Base-by-base conservation (phyloP, 768 basidiomycete species). In the Hygrophoropsis aurantiaca region DNA sequence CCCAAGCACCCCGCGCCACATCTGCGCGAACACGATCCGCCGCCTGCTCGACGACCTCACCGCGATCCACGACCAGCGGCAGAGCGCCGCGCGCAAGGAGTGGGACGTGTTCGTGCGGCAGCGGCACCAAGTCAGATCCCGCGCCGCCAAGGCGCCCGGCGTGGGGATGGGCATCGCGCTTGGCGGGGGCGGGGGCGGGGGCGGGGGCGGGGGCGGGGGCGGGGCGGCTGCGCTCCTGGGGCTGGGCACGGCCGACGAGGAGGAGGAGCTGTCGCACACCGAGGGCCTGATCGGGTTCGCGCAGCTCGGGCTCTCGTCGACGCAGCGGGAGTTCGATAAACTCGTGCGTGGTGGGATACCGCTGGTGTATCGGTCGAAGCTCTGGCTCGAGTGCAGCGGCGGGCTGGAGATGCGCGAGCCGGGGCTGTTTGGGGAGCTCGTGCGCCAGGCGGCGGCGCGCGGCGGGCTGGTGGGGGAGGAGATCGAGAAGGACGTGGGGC, bases 401-500 rank as follows among this genome's bases (percentile, higher is more conserved):
- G 94, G 87, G 1, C 71, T 92, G 60, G 95, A 97, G 62, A 86
- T 92, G 76, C 80, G 81, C 51, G 93, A 97, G 57, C 95, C 95
- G 2, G 95, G 95, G 1, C 61, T 88, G 51, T 98, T 97, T 64
- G 74, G 79, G 34, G 95, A 97, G 60, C 65, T 97, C 47, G 71
- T 97, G n/a, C 77, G 72, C 5, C 73, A 77, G 52, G 66, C 60
- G 9, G 67, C 74, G 23, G 73, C 66, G 1, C 64, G 69, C 21
- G 79, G 69, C 33, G n/a, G n/a, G n/a, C 64, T 75, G 24, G 84
- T 85, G 11, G 66, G 71, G 43, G 73, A 68, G 34, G 97, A 99
- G 69, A 98, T 99, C 49, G 97, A 97, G 72, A 97, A 98, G 69
- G 95, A 98, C 59, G 87, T 93, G 0, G 85, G 87, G 51, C 68